These are phyloP conservation scores for Miamiensis avidus DNA, from an alignment of 169 alveolate species.

Conservation along the genomic window DNA sequence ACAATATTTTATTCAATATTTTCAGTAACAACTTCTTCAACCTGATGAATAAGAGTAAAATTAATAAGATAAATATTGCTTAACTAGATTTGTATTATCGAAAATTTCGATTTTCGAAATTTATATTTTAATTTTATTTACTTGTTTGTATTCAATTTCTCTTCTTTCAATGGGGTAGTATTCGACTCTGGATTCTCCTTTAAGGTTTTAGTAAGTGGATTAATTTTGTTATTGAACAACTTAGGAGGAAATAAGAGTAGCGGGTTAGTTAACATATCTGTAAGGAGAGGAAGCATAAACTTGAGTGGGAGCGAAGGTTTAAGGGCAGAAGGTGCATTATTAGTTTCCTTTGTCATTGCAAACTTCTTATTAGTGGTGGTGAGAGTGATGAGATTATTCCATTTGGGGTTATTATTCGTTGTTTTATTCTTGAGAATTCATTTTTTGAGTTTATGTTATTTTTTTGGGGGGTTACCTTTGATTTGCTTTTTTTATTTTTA, in stretches of 20 bases:
- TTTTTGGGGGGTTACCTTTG: not conserved
- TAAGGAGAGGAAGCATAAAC: not conserved
- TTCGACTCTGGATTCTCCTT: conserved; percentile 52
- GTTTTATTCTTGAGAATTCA: too few species aligned
- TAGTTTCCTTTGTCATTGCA: not conserved
- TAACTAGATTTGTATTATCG: not conserved
- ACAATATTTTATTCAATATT: not conserved
- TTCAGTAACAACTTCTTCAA: not conserved
- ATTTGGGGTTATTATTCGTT: not conserved
- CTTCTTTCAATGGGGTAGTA: conserved; percentile 46
- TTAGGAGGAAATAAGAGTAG: not conserved
- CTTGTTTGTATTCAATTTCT: conserved; percentile 24
- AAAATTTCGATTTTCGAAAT: too few species aligned
- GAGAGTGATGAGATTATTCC: not conserved
- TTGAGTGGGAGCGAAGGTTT: not conserved
- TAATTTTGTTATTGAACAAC: not conserved
- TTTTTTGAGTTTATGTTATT: too few species aligned
- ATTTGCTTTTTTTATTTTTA: too few species aligned
- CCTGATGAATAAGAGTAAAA: not conserved
- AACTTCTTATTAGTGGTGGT: not conserved
- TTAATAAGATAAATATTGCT: not conserved
- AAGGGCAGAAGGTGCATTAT: not conserved
- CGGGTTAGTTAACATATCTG: not conserved
- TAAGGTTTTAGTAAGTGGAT: not conserved
- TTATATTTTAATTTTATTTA: too few species aligned